These are phyloP conservation scores for Botrytis porri DNA, from an alignment of 2,329 filamentous ascomycete genomes.

Conservation along the genomic window DNA sequence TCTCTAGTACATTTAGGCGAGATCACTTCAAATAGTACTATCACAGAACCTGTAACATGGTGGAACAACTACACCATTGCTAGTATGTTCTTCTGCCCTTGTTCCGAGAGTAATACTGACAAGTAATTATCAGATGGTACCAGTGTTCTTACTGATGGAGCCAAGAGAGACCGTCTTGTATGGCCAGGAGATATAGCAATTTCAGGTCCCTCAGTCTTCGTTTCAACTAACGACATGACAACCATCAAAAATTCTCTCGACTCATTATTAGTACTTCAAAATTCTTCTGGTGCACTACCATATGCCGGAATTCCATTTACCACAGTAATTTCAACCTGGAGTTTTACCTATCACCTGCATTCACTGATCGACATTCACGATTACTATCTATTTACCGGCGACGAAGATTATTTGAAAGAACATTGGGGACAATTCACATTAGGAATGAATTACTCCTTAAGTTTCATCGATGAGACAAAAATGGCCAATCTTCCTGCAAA, in stretches of 20 bases:
- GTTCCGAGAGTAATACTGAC: conserved; percentile 34
- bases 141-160: conserved; percentile 47
- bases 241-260: conserved; percentile 50
- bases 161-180: conserved; percentile 57
- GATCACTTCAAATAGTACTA: background rate
- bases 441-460: conserved; percentile 46
- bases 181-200: conserved; percentile 63
- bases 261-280: conserved; percentile 24
- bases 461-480: conserved; percentile 44
- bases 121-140: conserved; percentile 24
- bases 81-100: background rate
- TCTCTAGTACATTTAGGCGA: conserved; percentile 24
- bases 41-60: conserved; percentile 8
- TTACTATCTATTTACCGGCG: conserved; percentile 57
- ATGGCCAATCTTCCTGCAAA: conserved; percentile 34
- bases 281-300: conserved; percentile 24
- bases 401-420: conserved; percentile 47
- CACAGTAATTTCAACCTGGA: conserved; percentile 40
- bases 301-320: conserved; percentile 45
- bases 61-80: conserved; percentile 16
- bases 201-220: conserved; percentile 51
- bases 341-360: conserved; percentile 59
- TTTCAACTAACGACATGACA: conserved; percentile 53
- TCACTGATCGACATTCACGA: conserved; percentile 57
- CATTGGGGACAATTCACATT: conserved; percentile 50